Evolutionary conservation across 75 land plant genomes (phyloP).

Genomic region (Gnetum montanum): DNA sequence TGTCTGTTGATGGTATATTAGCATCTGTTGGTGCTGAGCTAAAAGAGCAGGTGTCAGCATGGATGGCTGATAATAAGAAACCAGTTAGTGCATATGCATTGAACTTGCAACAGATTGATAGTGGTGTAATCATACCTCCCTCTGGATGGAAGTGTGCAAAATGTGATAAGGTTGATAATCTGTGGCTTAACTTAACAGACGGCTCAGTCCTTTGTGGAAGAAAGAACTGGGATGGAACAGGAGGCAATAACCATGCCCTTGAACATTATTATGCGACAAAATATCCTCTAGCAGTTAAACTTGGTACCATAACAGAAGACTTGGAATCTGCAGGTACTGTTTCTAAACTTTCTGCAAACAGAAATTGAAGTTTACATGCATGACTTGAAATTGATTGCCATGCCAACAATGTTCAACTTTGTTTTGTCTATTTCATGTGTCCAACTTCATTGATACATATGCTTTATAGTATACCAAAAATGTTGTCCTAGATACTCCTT

Average conservation of each 20-base stretch:
- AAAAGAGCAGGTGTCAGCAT: conserved; percentile 86
- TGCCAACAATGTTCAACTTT: not conserved
- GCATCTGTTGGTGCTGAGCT: conserved; percentile 76
- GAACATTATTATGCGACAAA: conserved; percentile 79
- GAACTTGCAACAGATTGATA: conserved; percentile 75
- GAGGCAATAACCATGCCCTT: conserved; percentile 97
- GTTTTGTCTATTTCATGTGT: not conserved
- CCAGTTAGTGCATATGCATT: conserved; percentile 70
- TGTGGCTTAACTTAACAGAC: conserved; percentile 96
- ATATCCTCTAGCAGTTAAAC: conserved; percentile 97
- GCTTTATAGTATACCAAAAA: no score
- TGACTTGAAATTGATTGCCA: not conserved
- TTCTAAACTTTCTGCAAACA: not conserved
- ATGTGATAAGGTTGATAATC: conserved; percentile 93
- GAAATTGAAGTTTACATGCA: no score
- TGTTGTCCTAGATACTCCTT: no score
- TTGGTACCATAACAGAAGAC: conserved; percentile 97
- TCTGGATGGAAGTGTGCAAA: conserved; percentile 92
- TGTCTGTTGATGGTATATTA: conserved; percentile 87
- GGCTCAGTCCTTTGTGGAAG: conserved; percentile 95
- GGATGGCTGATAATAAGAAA: conserved; percentile 94
- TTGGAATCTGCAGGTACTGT: conserved; percentile 85
- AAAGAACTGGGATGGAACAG: conserved; percentile 95
- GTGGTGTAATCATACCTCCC: conserved; percentile 75
- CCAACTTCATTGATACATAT: not conserved